Evolutionary conservation across 106 monocot genomes (phyloP).

Genomic region (Dioscorea dumetorum): DNA sequence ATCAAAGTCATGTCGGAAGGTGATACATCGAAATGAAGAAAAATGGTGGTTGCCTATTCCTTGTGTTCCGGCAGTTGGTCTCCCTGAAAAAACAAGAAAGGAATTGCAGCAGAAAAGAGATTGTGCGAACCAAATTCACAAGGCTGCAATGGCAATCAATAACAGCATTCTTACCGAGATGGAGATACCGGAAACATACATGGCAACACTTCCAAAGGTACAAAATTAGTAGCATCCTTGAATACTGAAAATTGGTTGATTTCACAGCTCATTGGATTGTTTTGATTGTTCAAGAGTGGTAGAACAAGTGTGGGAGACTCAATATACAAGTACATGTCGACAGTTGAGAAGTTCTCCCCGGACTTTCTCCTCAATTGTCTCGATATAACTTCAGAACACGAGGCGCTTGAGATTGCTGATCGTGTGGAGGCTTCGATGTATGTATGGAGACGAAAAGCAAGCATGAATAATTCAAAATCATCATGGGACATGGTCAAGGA

Average conservation of each 20-base stretch:
- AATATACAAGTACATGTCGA: conserved; percentile 48
- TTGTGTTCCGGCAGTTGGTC: conserved; percentile 59
- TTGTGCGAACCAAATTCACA: conserved; percentile 72
- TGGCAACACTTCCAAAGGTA: conserved; percentile 69
- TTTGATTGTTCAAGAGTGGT: conserved; percentile 46
- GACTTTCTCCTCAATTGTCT: conserved; percentile 62
- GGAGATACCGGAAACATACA: conserved; percentile 73
- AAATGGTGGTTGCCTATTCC: conserved; percentile 95
- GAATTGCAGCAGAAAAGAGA: conserved; percentile 51
- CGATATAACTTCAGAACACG: conserved; percentile 62
- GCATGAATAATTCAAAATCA: conserved; percentile 32
- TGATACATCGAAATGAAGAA: conserved; percentile 54
- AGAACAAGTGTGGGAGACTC: conserved; percentile 49
- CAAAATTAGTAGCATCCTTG: background rate
- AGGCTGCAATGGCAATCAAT: conserved; percentile 80
- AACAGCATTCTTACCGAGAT: conserved; percentile 63
- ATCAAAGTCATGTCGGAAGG: conserved; percentile 49
- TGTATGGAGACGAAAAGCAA: conserved; percentile 70
- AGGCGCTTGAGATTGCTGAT: conserved; percentile 74
- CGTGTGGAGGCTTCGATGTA: conserved; percentile 65
- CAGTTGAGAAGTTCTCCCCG: conserved; percentile 49
- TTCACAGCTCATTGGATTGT: background rate
- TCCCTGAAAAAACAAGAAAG: conserved; percentile 36
- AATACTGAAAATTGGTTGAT: background rate
- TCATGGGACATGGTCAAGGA: conserved; percentile 80